phyloP scores from a whole-genome alignment of 2,329 filamentous ascomycete species.

The Hirsutella thompsonii region DNA sequence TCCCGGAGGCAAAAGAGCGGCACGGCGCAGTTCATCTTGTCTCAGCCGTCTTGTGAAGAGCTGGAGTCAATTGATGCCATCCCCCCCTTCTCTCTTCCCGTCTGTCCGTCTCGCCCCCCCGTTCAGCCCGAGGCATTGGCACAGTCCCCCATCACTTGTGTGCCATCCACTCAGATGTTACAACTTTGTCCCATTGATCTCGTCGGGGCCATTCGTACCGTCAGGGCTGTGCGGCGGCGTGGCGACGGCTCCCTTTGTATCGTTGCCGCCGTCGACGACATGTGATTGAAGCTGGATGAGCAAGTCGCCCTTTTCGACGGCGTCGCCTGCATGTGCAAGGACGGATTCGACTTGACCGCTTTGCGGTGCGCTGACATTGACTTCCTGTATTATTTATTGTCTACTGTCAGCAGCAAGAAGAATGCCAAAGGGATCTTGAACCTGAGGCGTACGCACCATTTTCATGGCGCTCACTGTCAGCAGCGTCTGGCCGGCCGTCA shows the following conservation, averaged over 20 bases:
- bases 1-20: too few species aligned
- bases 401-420: background rate
- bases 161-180: too few species aligned
- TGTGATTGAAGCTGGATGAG: background rate
- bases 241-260: background rate
- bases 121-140: too few species aligned
- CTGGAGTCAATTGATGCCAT: too few species aligned
- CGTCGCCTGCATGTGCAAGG: background rate
- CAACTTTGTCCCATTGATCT: too few species aligned
- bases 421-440: background rate
- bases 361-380: background rate
- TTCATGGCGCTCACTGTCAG: conserved; percentile 1
- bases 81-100: too few species aligned
- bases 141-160: too few species aligned
- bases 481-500: background rate
- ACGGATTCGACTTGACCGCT: background rate
- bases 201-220: too few species aligned
- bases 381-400: background rate
- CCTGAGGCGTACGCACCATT: background rate
- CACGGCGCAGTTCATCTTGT: too few species aligned
- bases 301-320: background rate
- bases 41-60: too few species aligned
- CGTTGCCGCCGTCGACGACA: background rate
- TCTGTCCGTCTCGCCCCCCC: too few species aligned
- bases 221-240: too few species aligned